A percentile compares a stretch with the other conserved stretches of the same genome.
phyloP scores from a whole-genome alignment of 352 stramenopile genomes.

The Globisporangium abappressorium region DNA sequence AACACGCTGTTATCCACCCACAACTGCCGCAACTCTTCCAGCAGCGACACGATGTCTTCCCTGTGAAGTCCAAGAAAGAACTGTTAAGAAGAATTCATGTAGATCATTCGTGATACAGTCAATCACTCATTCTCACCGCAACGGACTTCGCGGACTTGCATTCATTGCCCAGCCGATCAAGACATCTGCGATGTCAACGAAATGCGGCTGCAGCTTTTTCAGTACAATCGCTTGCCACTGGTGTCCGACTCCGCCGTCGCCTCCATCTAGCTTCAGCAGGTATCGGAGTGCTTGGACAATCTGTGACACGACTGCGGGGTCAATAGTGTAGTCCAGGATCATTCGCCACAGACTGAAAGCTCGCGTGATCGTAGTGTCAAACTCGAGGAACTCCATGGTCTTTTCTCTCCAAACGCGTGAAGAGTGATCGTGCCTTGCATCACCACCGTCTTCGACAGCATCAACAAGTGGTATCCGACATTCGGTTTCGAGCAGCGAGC shows the following conservation, averaged over 20 bases:
- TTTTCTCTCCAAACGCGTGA: constrained; percentile 29
- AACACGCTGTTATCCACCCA: constrained; percentile 76
- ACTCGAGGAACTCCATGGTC: constrained; percentile 42
- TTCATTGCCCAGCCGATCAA: constrained; percentile 69
- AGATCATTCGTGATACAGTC: neutral
- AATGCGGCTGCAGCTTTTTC: constrained; percentile 58
- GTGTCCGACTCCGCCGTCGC: neutral
- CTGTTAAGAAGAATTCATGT: neutral
- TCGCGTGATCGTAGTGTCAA: constrained; percentile 34
- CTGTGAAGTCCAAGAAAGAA: constrained; percentile 17
- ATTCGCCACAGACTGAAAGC: constrained; percentile 47
- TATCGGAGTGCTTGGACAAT: constrained; percentile 32
- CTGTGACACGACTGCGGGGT: constrained; percentile 36
- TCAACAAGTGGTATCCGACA: constrained; percentile 26
- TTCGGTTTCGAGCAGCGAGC: constrained; percentile 38
- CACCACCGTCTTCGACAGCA: neutral
- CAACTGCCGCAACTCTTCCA: constrained; percentile 44
- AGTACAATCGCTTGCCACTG: constrained; percentile 30
- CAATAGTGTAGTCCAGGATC: constrained; percentile 46
- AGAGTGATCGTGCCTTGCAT: neutral
- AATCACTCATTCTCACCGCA: constrained; percentile 30
- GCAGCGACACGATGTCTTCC: constrained; percentile 44
- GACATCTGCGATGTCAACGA: constrained; percentile 70
- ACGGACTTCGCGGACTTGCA: constrained; percentile 23
- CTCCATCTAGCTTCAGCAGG: constrained; percentile 24